A percentile compares a stretch with the other conserved stretches of the same genome.
Conservation (phyloP, 1,284 basidiomycete genomes). For the Afroboletus lepidellus region DNA sequence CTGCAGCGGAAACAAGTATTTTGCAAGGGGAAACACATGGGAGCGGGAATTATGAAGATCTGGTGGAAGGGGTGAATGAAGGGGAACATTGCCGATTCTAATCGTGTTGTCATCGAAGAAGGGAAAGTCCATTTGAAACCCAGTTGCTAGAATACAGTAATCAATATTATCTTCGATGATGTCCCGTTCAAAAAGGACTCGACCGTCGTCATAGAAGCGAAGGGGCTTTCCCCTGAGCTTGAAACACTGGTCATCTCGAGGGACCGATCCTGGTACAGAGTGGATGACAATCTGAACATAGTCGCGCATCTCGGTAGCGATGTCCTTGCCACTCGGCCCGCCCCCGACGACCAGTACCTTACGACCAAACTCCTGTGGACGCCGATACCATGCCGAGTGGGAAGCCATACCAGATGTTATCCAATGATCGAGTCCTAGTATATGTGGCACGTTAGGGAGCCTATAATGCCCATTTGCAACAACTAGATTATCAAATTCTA, state of each 20-base stretch:
- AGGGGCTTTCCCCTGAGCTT: slow-evolving; percentile 46
- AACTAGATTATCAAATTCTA: slow-evolving; percentile 59
- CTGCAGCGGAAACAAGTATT: slow-evolving; percentile 51
- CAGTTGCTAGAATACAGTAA: slow-evolving; percentile 69
- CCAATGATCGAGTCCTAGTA: slow-evolving; percentile 62
- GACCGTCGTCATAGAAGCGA: slow-evolving; percentile 43
- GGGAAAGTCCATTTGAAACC: slow-evolving; percentile 62
- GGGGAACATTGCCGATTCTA: slow-evolving; percentile 37
- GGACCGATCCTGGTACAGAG: slow-evolving; percentile 44
- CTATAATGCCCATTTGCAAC: slow-evolving; percentile 75
- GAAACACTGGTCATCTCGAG: slow-evolving; percentile 37
- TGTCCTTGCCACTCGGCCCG: slow-evolving; percentile 69
- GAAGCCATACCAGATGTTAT: slow-evolving; percentile 45
- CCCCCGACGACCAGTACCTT: slow-evolving; percentile 67
- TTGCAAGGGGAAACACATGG: slow-evolving; percentile 62
- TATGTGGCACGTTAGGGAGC: slow-evolving; percentile 56
- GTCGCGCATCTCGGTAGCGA: slow-evolving; percentile 53
- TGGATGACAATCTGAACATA: slow-evolving; percentile 51
- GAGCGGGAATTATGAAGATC: slow-evolving; percentile 61
- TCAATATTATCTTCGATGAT: slow-evolving; percentile 53
- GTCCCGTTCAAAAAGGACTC: slow-evolving; percentile 61
- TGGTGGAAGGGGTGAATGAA: slow-evolving; percentile 47
- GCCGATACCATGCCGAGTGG: slow-evolving; percentile 69
- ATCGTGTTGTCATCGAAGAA: slow-evolving; percentile 47
- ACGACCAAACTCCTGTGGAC: slow-evolving; percentile 44